These are phyloP conservation scores for Podospora anserina DNA, from an alignment of 495 filamentous ascomycete genomes.

Conservation along the genomic window DNA sequence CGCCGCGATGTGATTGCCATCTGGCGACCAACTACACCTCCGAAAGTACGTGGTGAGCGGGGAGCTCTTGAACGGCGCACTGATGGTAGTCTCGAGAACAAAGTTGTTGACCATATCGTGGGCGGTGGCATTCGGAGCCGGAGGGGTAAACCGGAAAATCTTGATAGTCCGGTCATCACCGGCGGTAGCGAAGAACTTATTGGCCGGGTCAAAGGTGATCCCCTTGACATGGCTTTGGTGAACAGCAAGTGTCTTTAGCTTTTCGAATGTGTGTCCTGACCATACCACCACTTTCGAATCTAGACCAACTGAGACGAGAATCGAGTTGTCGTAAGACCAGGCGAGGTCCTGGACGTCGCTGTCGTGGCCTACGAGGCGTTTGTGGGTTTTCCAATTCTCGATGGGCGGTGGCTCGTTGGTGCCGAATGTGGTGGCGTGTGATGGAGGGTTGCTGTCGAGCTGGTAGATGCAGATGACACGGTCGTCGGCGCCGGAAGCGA, in stretches of 20 bases:
- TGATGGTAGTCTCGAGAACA: slow-evolving; percentile 81
- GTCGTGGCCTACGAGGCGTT: slow-evolving; percentile 91
- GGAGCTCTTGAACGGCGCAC: slow-evolving; percentile 76
- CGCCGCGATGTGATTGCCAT: slow-evolving; percentile 94
- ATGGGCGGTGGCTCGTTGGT: slow-evolving; percentile 88
- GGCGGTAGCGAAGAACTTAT: slow-evolving; percentile 98
- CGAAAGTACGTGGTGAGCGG: slow-evolving; percentile 97
- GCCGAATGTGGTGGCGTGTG: slow-evolving; percentile 70
- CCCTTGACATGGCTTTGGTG: slow-evolving; percentile 98
- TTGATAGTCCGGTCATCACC: slow-evolving; percentile 97
- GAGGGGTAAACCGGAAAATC: slow-evolving; percentile 90
- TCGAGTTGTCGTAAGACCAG: slow-evolving; percentile 94
- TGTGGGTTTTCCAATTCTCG: slow-evolving; percentile 94
- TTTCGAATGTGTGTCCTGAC: slow-evolving; percentile 97
- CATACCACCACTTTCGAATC: slow-evolving; percentile 98
- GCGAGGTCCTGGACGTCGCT: slow-evolving; percentile 98
- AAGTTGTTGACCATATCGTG: slow-evolving; percentile 97
- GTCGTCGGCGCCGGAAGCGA: slow-evolving; percentile 95
- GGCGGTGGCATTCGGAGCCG: slow-evolving; percentile 83
- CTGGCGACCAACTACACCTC: slow-evolving; percentile 93
- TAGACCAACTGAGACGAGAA: slow-evolving; percentile 91
- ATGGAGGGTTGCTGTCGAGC: slow-evolving; percentile 75
- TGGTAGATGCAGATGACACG: slow-evolving; percentile 97
- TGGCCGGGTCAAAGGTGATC: slow-evolving; percentile 96
- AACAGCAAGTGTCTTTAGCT: slow-evolving; percentile 83